Base-by-base conservation (phyloP, 225 moss, liverwort and hornwort genomes). In the Climacium dendroides region DNA sequence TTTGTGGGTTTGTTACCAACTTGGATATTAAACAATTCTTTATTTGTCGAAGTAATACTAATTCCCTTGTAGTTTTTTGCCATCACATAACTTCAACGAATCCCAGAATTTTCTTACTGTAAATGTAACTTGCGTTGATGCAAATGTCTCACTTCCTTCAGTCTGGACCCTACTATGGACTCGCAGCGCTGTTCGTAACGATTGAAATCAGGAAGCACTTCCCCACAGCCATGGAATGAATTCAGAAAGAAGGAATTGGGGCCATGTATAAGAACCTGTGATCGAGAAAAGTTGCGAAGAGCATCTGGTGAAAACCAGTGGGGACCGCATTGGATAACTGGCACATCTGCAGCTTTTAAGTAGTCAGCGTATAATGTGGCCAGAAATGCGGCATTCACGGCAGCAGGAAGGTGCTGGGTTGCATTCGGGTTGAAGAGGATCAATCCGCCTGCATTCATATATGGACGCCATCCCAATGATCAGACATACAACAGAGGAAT, bases 341-440 rank as follows among this genome's bases (percentile, higher is more conserved):
- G 97, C 37, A 92, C 89, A 57, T 92, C 95, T 20, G 93, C 89
- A 34, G 94, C 93, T 69, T 80, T 88, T 78, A 98, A 80, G 81
- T 97, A 97, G 88, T 98, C 98, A 2, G 96, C 95, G 89, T 90
- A 97, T 45, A 98, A 76, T 28, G 96, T 89, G 20, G 98, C 94
- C 58, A 98, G 55, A 73, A 95, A 98, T 54, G 95, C 97, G 32
- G 98, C 94, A 84, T 95, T 96, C 37, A 90, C 95, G 19, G 83
- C 87, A 29, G 95, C 97, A 73, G 96, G 96, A 35, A 98, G 92
- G 84, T 96, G 94, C 34, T 92, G 90, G 55, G 97, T 92, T 9
- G 88, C 79, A 34, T 92, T 92, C 47, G 92, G 90, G 80, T 97
- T 94, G 87, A 98, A 92, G 12, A 95, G 74, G 59, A 91, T 90